Conservation (phyloP, 257 asterid species). For the Jasminum sambac region DNA sequence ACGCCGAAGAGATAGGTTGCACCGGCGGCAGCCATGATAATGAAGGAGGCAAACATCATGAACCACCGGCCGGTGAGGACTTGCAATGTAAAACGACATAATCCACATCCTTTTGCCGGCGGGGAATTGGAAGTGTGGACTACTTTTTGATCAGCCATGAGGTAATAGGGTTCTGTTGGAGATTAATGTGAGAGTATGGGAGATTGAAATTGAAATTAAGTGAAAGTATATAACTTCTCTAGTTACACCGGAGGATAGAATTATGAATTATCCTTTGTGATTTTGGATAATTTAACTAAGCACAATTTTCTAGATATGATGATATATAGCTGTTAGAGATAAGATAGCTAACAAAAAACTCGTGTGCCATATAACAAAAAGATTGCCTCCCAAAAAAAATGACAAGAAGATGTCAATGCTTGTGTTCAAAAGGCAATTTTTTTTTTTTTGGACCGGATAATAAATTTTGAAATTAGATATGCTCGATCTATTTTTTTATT, state of each 20-base stretch:
- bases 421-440: too few species aligned
- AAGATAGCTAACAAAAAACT: neutral
- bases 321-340: neutral
- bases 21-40: conserved; percentile 37
- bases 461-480: too few species aligned
- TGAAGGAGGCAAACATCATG: conserved; percentile 36
- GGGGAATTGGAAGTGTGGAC: neutral
- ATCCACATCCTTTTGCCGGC: neutral
- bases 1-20: conserved; percentile 43
- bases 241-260: too few species aligned
- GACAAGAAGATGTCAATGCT: too few species aligned
- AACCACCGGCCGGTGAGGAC: conserved; percentile 38
- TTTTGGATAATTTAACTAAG: neutral
- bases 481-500: too few species aligned
- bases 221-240: neutral
- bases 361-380: too few species aligned
- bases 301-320: neutral
- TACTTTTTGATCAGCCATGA: neutral
- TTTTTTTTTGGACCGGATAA: too few species aligned
- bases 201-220: conserved; percentile 1
- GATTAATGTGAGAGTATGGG: neutral
- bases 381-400: too few species aligned
- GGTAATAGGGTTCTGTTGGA: neutral
- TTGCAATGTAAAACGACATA: conserved; percentile 17
- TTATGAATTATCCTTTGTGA: neutral